A percentile compares a stretch with the other conserved stretches of the same genome.
These are phyloP conservation scores for Pleurotus cornucopiae DNA, from an alignment of 768 basidiomycete genomes.

Conservation along the genomic window DNA sequence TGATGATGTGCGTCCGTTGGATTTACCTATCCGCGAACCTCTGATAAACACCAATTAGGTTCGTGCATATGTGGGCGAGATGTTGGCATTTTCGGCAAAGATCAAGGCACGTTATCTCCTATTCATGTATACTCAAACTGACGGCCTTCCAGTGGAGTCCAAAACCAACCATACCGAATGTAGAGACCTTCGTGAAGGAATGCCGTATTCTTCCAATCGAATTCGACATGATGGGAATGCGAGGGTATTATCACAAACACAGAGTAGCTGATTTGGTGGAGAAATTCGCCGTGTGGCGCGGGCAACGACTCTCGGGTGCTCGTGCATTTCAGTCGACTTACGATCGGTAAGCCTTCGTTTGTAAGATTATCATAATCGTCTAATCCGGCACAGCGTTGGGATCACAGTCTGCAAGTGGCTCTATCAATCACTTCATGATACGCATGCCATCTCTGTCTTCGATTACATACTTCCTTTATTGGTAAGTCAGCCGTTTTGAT, in stretches of 20 bases:
- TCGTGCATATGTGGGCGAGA: conserved; percentile 70
- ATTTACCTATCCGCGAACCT: background rate
- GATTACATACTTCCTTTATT: conserved; percentile 81
- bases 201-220: conserved; percentile 52
- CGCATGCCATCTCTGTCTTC: conserved; percentile 71
- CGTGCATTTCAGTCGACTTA: conserved; percentile 85
- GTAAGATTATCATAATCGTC: conserved; percentile 3
- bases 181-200: conserved; percentile 64
- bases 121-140: background rate
- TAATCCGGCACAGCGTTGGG: conserved; percentile 41
- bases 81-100: conserved; percentile 67
- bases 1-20: conserved; percentile 53
- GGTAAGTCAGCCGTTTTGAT: conserved; percentile 35
- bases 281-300: conserved; percentile 66
- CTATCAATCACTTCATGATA: conserved; percentile 68
- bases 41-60: conserved; percentile 38
- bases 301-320: conserved; percentile 66
- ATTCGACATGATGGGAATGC: conserved; percentile 73
- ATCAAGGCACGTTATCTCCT: conserved; percentile 48
- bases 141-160: conserved; percentile 51
- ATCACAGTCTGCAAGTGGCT: conserved; percentile 75
- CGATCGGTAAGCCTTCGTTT: conserved; percentile 49
- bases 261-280: conserved; percentile 59
- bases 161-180: conserved; percentile 53
- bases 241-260: conserved; percentile 55